Base-by-base conservation (phyloP, 2,329 filamentous ascomycete species). In the Phoma herbarum region DNA sequence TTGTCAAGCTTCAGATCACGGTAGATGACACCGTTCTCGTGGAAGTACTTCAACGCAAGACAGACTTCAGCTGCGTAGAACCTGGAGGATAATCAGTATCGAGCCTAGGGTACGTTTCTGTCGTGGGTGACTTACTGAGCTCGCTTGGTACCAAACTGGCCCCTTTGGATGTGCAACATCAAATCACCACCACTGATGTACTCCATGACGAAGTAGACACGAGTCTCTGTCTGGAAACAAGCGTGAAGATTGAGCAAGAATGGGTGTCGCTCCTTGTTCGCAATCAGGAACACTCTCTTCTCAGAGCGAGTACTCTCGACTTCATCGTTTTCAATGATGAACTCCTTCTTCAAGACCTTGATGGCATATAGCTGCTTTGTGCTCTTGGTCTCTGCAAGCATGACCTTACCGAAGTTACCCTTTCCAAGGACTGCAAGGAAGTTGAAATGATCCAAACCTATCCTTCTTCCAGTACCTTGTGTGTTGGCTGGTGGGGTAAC, bases 181-280 rank as follows among this genome's bases (percentile, higher is more conserved):
- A 99, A 80, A 84, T 99, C 95, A 81, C 95, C 95, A 82, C 95
- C 95, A 75, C 93, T 97, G 64, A 99, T 92, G 77, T 99, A 99
- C 81, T 99, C 95, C 94, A 98, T 98, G 64, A 99, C 95, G 75
- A 99, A 99, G 82, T 99, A 99, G 22, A 99, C 93, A 69, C 95
- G 85, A 7, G 95, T 99, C 78, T 99, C 95, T 0, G 95, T 99
- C 80, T 99, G 95, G 86, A 99, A 99, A 81, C 95, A 99, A 52
- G 95, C 95, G 75, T 99, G 95, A 37, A 99, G 82, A 74, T 91
- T 99, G 47, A 96, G 89, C 67, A 99, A 80, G 86, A 99, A 99
- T 0, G 96, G 95, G 75, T 99, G 95, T 14, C 92, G 88, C 76
- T 98, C 95, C 77, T 96, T 93, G 82, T 99, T 99, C 31, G 95